Conservation (phyloP, 495 filamentous ascomycete species). For the Aspergillus wentii region DNA sequence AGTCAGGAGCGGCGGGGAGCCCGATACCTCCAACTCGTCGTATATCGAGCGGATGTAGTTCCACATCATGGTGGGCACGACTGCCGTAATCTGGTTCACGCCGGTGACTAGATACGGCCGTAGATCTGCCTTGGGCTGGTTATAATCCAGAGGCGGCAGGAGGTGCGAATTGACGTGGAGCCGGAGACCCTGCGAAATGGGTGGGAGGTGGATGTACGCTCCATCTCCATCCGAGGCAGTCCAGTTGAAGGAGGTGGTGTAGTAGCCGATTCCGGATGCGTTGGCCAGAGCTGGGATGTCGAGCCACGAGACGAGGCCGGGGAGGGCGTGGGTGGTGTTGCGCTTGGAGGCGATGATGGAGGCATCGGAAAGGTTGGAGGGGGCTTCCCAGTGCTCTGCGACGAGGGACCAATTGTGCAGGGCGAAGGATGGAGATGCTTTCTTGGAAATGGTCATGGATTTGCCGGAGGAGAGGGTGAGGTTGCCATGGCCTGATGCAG, state of each 20-base stretch:
- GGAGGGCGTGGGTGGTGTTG: constrained; percentile 26
- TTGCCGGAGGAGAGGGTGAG: no score
- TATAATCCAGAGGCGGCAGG: constrained; percentile 15
- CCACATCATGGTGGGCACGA: constrained; percentile 21
- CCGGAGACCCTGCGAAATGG: constrained; percentile 9
- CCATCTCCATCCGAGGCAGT: constrained; percentile 10
- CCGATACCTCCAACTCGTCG: constrained; percentile 2
- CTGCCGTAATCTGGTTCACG: constrained; percentile 8
- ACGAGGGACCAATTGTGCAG: constrained; percentile 38
- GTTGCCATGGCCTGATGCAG: constrained; percentile 3
- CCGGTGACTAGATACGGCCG: constrained; percentile 9
- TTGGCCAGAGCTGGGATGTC: constrained; percentile 56
- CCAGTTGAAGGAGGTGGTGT: constrained; percentile 36
- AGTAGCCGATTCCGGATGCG: constrained; percentile 58
- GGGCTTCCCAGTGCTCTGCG: constrained; percentile 35
- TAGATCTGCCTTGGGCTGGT: constrained; percentile 11
- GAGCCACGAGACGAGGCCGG: constrained; percentile 30
- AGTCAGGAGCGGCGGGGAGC: not conserved
- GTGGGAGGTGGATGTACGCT: constrained; percentile 14
- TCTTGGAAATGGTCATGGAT: constrained; percentile 7
- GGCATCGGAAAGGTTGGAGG: constrained; percentile 23
- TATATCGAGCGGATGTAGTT: constrained; percentile 21
- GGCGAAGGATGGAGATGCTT: constrained; percentile 7
- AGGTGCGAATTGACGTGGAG: constrained; percentile 15
- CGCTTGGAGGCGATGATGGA: constrained; percentile 16